These are phyloP conservation scores for Brassica hybrid DNA, from an alignment of 441 rosid species.

Conservation along the genomic window DNA sequence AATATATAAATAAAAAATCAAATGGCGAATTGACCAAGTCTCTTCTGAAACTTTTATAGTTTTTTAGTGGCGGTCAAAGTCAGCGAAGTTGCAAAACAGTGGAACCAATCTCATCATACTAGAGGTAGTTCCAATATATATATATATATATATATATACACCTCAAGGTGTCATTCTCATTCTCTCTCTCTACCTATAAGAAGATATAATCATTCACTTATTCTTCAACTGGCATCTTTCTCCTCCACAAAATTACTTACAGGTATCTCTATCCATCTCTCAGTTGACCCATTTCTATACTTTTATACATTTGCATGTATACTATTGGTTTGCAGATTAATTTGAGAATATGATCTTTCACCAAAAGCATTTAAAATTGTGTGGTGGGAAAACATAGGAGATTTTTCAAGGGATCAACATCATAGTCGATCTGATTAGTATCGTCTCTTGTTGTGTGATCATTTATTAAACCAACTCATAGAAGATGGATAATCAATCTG, in stretches of 20 bases:
- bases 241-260: background rate
- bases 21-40: slow-evolving; percentile 32
- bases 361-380: background rate
- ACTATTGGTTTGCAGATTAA: background rate
- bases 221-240: background rate
- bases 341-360: background rate
- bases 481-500: background rate
- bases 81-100: slow-evolving; percentile 1
- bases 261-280: slow-evolving; percentile 2
- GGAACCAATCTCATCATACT: background rate
- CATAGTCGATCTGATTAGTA: slow-evolving; percentile 5
- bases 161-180: background rate
- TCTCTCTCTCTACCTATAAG: background rate
- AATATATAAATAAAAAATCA: background rate
- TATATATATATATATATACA: too few species aligned
- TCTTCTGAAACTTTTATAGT: slow-evolving; percentile 8
- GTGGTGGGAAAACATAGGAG: background rate
- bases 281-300: background rate
- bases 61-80: slow-evolving; percentile 24
- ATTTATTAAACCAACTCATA: slow-evolving; percentile 1
- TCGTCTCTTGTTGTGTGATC: background rate
- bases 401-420: slow-evolving; percentile 1
- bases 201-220: background rate
- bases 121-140: background rate
- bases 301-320: background rate